Evolutionary conservation across 169 alveolate species (phyloP).

Genomic region (Plasmodium fragile): DNA sequence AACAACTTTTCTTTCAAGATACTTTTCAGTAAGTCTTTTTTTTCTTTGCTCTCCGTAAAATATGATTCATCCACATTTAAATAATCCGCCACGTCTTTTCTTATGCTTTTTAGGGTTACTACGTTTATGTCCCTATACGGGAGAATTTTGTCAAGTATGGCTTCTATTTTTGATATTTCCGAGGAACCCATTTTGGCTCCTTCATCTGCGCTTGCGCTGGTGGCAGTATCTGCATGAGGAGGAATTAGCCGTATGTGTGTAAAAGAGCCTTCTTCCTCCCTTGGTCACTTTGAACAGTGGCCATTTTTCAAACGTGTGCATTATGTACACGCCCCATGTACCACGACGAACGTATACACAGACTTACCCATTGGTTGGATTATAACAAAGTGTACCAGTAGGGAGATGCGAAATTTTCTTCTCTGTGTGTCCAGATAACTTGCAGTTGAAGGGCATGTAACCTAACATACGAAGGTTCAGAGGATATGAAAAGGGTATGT

Average conservation of each 20-base stretch:
- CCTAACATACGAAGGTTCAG: background rate
- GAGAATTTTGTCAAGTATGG: constrained; percentile 54
- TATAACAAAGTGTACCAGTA: background rate
- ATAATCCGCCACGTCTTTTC: constrained; percentile 72
- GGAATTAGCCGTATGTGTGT: background rate
- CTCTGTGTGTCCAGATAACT: background rate
- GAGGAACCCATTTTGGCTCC: background rate
- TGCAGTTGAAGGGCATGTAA: background rate
- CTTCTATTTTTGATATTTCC: constrained; percentile 46
- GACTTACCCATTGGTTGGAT: constrained; percentile 3
- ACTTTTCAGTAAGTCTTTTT: constrained; percentile 44
- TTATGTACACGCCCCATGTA: background rate
- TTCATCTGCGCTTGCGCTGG: background rate
- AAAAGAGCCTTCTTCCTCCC: background rate
- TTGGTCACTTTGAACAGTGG: background rate
- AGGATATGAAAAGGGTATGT: background rate
- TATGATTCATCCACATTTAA: constrained; percentile 61
- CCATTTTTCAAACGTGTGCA: background rate
- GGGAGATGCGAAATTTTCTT: background rate
- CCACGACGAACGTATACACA: background rate
- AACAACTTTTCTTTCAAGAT: constrained; percentile 63
- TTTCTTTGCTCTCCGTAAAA: constrained; percentile 61
- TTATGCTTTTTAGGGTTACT: constrained; percentile 62
- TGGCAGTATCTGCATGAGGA: background rate
- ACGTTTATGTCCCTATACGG: constrained; percentile 54